phyloP scores from a whole-genome alignment of 305 asterid species.

The Fraxinus sp. region DNA sequence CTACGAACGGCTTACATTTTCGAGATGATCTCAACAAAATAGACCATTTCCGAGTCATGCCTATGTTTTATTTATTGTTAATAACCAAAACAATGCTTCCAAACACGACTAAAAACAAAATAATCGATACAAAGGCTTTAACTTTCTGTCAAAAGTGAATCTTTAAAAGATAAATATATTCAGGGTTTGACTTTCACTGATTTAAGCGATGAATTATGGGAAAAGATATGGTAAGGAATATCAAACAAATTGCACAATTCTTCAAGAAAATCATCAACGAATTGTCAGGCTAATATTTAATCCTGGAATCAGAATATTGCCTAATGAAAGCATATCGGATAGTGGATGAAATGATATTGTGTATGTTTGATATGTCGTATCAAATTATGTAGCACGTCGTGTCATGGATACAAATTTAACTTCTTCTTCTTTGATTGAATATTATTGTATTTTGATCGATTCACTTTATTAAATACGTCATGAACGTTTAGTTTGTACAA shows the following conservation, averaged over 20 bases:
- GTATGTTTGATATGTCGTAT: background rate
- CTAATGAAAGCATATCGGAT: background rate
- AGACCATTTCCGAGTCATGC: background rate
- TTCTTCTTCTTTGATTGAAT: background rate
- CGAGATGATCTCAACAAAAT: background rate
- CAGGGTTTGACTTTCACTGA: background rate
- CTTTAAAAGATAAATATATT: background rate
- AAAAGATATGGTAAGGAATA: background rate
- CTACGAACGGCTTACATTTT: background rate
- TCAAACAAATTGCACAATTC: background rate
- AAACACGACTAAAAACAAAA: background rate
- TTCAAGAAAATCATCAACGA: background rate
- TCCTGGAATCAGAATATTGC: background rate
- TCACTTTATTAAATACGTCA: background rate
- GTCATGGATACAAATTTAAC: background rate
- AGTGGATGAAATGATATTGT: background rate
- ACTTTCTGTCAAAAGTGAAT: background rate
- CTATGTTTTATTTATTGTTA: background rate
- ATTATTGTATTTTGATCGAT: background rate
- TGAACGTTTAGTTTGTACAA: background rate
- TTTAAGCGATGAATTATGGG: background rate
- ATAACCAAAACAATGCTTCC: background rate
- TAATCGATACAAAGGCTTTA: background rate
- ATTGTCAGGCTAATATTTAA: background rate
- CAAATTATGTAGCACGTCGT: background rate